A percentile compares a stretch with the other conserved stretches of the same genome.
Evolutionary conservation across 2,329 filamentous ascomycete species (phyloP).

Genomic region (Chrysoporthe austroafricana): DNA sequence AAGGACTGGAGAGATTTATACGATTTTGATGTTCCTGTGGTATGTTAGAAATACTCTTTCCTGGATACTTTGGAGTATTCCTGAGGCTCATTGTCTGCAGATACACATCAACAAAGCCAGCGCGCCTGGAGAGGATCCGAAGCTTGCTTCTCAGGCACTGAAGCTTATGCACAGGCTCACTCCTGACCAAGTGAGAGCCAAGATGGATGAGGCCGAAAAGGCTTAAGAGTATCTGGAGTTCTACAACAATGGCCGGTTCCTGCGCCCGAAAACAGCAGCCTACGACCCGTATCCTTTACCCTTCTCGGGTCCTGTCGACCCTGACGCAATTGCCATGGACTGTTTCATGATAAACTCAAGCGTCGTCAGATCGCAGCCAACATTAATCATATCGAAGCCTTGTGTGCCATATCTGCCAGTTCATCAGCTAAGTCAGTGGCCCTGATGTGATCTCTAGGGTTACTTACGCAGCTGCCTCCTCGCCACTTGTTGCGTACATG

Average conservation of each 20-base stretch:
- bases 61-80: neutral
- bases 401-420: conserved; percentile 50
- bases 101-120: conserved; percentile 65
- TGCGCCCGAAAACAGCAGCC: neutral
- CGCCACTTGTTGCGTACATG: conserved; percentile 60
- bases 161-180: conserved; percentile 83
- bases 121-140: conserved; percentile 54
- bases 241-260: neutral
- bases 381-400: conserved; percentile 66
- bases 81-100: conserved; percentile 38
- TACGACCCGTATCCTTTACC: conserved; percentile 48
- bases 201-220: conserved; percentile 66
- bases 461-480: conserved; percentile 51
- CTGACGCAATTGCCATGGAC: conserved; percentile 52
- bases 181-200: conserved; percentile 64
- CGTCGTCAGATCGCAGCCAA: conserved; percentile 59
- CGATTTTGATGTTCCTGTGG: conserved; percentile 82
- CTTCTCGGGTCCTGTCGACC: conserved; percentile 41
- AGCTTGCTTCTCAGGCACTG: conserved; percentile 60
- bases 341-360: conserved; percentile 51
- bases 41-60: conserved; percentile 44
- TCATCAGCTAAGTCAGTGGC: neutral
- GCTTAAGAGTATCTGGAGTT: conserved; percentile 20
- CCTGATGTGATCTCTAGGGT: neutral
- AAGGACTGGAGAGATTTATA: conserved; percentile 74